A percentile compares a stretch with the other conserved stretches of the same genome.
phyloP scores from a whole-genome alignment of 2,329 filamentous ascomycete genomes.

The Bimuria novae-zelandiae region DNA sequence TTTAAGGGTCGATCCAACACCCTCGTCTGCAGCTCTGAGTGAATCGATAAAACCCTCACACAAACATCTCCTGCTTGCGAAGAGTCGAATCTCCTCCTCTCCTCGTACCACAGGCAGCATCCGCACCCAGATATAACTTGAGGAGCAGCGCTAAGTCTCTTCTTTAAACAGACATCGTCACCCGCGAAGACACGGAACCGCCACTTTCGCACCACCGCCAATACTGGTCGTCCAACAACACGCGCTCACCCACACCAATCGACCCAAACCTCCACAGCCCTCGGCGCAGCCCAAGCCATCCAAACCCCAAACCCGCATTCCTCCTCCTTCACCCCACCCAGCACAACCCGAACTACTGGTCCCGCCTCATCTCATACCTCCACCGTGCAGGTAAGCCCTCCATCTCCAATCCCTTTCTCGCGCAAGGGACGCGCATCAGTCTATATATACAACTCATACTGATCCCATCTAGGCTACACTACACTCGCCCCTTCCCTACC shows the following conservation, averaged over 20 bases:
- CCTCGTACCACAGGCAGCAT: too few species aligned
- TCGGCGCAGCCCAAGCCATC: neutral
- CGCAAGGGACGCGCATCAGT: too few species aligned
- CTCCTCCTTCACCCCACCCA: conserved; percentile 9
- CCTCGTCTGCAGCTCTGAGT: too few species aligned
- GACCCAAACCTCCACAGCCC: neutral
- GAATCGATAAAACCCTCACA: too few species aligned
- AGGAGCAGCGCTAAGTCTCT: too few species aligned
- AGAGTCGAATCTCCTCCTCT: too few species aligned
- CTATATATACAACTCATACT: neutral
- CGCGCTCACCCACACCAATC: neutral
- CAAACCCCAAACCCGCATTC: conserved; percentile 1
- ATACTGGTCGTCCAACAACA: too few species aligned
- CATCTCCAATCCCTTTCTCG: neutral
- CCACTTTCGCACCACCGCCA: neutral
- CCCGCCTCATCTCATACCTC: conserved; percentile 3
- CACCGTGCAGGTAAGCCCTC: neutral
- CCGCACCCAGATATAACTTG: too few species aligned
- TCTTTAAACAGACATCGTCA: conserved; percentile 1
- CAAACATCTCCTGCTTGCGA: too few species aligned
- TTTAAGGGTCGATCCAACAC: too few species aligned
- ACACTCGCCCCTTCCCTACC: conserved; percentile 7
- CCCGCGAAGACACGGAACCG: conserved; percentile 1
- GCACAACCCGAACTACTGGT: conserved; percentile 2
- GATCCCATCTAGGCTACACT: neutral